A percentile compares a stretch with the other conserved stretches of the same genome.
phyloP scores from a whole-genome alignment of 805 yeast genomes.

The Saccharomycopsis capsularis region DNA sequence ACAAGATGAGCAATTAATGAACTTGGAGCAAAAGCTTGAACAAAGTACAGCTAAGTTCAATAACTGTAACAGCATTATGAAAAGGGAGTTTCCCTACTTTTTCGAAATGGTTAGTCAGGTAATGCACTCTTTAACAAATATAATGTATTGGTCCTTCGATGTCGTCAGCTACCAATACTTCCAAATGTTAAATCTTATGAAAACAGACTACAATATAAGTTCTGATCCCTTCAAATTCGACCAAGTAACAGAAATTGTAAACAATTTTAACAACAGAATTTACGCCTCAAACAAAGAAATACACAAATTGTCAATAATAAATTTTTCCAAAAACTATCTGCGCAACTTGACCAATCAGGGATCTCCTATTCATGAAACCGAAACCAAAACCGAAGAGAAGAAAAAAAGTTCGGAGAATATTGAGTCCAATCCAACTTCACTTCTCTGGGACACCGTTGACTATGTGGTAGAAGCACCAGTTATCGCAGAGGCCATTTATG shows the following conservation, averaged over 20 bases:
- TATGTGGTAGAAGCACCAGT: neutral
- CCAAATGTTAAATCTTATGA: conserved; percentile 16
- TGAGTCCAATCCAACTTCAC: neutral
- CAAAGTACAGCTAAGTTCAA: conserved; percentile 5
- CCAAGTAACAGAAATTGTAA: conserved; percentile 3
- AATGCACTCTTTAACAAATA: conserved; percentile 11
- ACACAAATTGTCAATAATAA: conserved; percentile 12
- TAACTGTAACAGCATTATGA: conserved; percentile 13
- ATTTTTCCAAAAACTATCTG: conserved; percentile 11
- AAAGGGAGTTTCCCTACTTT: conserved; percentile 19
- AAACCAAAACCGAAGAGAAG: neutral
- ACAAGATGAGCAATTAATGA: conserved; percentile 15
- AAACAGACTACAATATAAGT: conserved; percentile 11
- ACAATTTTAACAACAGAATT: conserved; percentile 1
- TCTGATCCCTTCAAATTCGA: conserved; percentile 1
- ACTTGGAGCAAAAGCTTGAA: conserved; percentile 12
- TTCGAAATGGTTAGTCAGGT: conserved; percentile 16
- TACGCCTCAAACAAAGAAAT: conserved; percentile 1
- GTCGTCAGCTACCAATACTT: conserved; percentile 16
- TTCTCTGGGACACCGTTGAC: neutral
- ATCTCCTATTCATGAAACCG: too few species aligned
- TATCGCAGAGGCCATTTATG: neutral
- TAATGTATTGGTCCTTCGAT: conserved; percentile 20
- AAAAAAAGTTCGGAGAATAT: too few species aligned
- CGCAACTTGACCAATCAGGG: conserved; percentile 1